Base-by-base conservation (phyloP, 1,284 basidiomycete genomes). In the Baeospora myosura region DNA sequence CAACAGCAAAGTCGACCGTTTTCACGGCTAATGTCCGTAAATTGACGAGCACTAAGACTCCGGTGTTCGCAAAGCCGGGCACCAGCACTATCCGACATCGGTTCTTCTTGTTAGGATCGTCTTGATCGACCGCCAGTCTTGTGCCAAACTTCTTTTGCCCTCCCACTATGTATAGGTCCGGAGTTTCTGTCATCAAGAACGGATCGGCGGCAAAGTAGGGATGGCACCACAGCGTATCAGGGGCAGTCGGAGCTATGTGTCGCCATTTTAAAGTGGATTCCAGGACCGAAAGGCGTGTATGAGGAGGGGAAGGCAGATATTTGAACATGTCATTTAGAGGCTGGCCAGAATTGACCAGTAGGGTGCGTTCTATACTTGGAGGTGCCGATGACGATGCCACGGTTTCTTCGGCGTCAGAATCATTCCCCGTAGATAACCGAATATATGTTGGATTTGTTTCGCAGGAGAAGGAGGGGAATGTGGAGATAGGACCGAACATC, bases 221-320 rank as follows among this genome's bases (percentile, higher is more conserved):
- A 60, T 97, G 95, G 57, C 95, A 97, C 92, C 93, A 98, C 1
- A 99, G 73, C 1, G 96, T 99, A 62, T 99, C 96, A 10, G 96
- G 96, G 10, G 95, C 93, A 1, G 95, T 98, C 0, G 96, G 96
- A 7, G 96, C 95, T 53, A 97, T 78, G 63, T 98, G 96, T 47
- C 91, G 74, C 96, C 94, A 98, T 55, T 76, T 78, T 8, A 99
- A 70, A 11, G 91, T 94, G 37, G 83, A 72, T 49, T 79, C 72
- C 2, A 90, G 80, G 53, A 97, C 76, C 3, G 73, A 73, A 28
- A 97, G 61, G 17, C 85, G 71, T 20, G 82, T 80, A 42, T 76
- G 66, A 5, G 78, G 77, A 11, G 78, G 78, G 11, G 76, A 72
- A 11, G 75, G 72, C 28, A 94, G 68, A 64, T 99, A 98, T 61